These are phyloP conservation scores for Leccinellum rugosiceps DNA, from an alignment of 768 basidiomycete species.

Conservation along the genomic window DNA sequence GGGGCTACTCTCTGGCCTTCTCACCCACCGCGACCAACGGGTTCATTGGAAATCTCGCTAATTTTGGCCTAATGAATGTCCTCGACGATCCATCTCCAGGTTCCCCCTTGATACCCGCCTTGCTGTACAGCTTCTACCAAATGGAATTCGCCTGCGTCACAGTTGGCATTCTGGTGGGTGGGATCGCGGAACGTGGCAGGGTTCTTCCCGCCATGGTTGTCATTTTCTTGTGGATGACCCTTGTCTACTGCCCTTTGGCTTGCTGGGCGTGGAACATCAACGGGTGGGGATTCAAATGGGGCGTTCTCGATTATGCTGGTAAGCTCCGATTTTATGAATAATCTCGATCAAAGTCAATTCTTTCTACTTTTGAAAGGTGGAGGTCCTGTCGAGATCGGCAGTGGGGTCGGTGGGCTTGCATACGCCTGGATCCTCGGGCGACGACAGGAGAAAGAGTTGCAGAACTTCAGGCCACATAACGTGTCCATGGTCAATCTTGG, in stretches of 20 bases:
- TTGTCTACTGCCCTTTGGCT: slow-evolving; percentile 87
- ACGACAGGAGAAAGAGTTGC: slow-evolving; percentile 64
- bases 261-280: slow-evolving; percentile 80
- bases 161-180: slow-evolving; percentile 71
- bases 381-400: slow-evolving; percentile 85
- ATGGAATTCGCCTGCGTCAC: slow-evolving; percentile 87
- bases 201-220: slow-evolving; percentile 80
- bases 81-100: slow-evolving; percentile 72
- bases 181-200: slow-evolving; percentile 83
- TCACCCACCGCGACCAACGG: slow-evolving; percentile 72
- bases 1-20: slow-evolving; percentile 85
- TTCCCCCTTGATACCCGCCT: slow-evolving; percentile 74
- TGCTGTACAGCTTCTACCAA: slow-evolving; percentile 84
- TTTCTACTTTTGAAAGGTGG: slow-evolving; percentile 51
- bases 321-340: slow-evolving; percentile 16
- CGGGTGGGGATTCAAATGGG: slow-evolving; percentile 85
- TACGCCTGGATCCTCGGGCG: slow-evolving; percentile 86
- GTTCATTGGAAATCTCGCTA: slow-evolving; percentile 74
- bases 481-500: slow-evolving; percentile 81
- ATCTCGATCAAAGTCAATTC: not conserved
- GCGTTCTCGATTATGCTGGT: slow-evolving; percentile 88
- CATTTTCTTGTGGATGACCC: slow-evolving; percentile 78
- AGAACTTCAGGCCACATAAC: slow-evolving; percentile 86
- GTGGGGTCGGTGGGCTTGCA: slow-evolving; percentile 81
- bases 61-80: slow-evolving; percentile 75